Evolutionary conservation across 2,329 filamentous ascomycete species (phyloP).

Genomic region (Mycogone perniciosa): DNA sequence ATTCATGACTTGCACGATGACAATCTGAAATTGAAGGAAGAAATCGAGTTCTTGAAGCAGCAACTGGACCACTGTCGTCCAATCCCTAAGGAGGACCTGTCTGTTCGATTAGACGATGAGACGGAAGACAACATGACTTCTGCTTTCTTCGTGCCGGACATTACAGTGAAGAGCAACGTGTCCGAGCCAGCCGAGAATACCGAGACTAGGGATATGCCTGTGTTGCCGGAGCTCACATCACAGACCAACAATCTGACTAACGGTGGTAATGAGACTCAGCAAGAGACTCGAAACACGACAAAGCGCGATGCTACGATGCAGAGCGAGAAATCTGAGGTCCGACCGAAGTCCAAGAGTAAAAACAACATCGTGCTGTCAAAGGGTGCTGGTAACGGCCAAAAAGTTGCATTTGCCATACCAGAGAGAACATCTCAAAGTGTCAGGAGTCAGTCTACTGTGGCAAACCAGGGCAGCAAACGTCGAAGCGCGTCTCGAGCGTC

Average conservation of each 20-base stretch:
- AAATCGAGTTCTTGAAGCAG: conserved; percentile 40
- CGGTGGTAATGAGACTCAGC: conserved; percentile 24
- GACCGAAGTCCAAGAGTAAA: conserved; percentile 22
- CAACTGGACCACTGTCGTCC: conserved; percentile 39
- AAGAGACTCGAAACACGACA: conserved; percentile 22
- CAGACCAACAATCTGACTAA: conserved; percentile 25
- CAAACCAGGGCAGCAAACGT: conserved; percentile 39
- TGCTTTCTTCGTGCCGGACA: conserved; percentile 52
- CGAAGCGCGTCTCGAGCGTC: conserved; percentile 22
- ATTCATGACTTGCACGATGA: conserved; percentile 41
- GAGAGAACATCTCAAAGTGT: conserved; percentile 25
- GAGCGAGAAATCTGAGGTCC: conserved; percentile 20
- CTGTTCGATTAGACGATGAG: conserved; percentile 29
- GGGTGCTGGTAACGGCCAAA: conserved; percentile 24
- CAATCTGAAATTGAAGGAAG: conserved; percentile 41
- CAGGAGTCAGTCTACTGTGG: conserved; percentile 26
- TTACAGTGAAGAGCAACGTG: conserved; percentile 44
- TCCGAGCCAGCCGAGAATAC: conserved; percentile 26
- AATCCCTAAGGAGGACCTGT: conserved; percentile 30
- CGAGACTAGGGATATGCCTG: conserved; percentile 24
- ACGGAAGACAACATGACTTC: conserved; percentile 52
- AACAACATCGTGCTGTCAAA: conserved; percentile 21
- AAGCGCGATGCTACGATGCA: conserved; percentile 25
- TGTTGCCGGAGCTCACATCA: conserved; percentile 26
- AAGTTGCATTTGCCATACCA: conserved; percentile 38